phyloP scores from a whole-genome alignment of 768 basidiomycete species.

The Hygrocybe punicea region DNA sequence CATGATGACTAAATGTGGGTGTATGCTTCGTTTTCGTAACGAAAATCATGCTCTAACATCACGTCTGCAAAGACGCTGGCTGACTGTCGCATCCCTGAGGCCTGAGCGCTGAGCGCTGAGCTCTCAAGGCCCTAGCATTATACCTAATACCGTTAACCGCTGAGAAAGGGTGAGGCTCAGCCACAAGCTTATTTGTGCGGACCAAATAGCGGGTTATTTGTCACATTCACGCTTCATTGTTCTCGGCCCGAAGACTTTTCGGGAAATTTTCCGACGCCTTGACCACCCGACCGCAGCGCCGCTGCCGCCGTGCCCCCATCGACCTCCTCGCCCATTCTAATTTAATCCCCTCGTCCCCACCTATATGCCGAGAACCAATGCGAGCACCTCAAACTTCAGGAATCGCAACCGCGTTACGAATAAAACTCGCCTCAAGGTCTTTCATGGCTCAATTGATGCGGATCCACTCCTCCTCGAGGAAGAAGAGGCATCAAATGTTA shows the following conservation, averaged over 20 bases:
- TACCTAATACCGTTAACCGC: no score
- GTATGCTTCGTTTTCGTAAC: not conserved
- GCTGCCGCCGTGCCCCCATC: slow-evolving; percentile 3
- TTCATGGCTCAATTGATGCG: slow-evolving; percentile 76
- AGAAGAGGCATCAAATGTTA: slow-evolving; percentile 78
- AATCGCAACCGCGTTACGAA: slow-evolving; percentile 90
- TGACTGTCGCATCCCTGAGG: no score
- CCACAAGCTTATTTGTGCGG: slow-evolving; percentile 2
- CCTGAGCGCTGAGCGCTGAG: no score
- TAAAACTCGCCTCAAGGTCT: slow-evolving; percentile 85
- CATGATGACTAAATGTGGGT: not conserved
- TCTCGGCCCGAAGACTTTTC: slow-evolving; percentile 8
- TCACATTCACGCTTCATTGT: not conserved
- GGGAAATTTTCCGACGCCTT: slow-evolving; percentile 9
- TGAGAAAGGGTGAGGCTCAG: not conserved
- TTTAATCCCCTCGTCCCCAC: slow-evolving; percentile 37
- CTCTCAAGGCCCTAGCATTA: no score
- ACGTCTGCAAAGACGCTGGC: no score
- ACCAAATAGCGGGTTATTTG: slow-evolving; percentile 9
- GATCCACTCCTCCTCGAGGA: slow-evolving; percentile 79
- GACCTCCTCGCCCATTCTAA: not conserved
- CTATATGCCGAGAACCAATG: slow-evolving; percentile 80
- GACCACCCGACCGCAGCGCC: slow-evolving; percentile 10
- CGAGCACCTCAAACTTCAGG: slow-evolving; percentile 74
- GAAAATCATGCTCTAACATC: no score